Conservation (phyloP, 2,329 filamentous ascomycete genomes). For the Claviceps sp. region DNA sequence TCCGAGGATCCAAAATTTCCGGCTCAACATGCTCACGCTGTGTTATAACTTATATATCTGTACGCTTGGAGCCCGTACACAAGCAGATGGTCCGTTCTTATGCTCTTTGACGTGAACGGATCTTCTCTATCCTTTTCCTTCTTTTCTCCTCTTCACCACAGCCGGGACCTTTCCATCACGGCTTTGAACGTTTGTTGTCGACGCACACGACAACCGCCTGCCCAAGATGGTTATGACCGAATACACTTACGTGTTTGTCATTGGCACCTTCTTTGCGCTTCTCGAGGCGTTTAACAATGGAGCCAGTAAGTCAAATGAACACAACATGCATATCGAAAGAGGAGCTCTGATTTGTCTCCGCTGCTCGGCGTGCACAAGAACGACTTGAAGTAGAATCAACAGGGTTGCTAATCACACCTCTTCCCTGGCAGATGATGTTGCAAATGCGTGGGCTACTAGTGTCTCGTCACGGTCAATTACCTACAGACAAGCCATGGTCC, state of each 20-base stretch:
- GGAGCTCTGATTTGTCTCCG: too few relatives aligned
- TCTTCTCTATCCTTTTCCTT: neutral
- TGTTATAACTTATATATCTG: neutral
- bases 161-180: neutral
- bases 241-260: conserved; percentile 61
- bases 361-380: too few relatives aligned
- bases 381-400: neutral
- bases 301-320: conserved; percentile 44
- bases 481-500: conserved; percentile 53
- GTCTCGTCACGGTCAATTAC: conserved; percentile 42
- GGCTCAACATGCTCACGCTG: neutral
- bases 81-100: too few relatives aligned
- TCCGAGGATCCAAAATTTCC: neutral
- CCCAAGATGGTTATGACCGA: conserved; percentile 42
- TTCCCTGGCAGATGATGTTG: conserved; percentile 57
- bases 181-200: conserved; percentile 1
- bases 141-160: neutral
- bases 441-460: conserved; percentile 70
- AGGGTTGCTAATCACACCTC: conserved; percentile 4
- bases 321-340: too few relatives aligned
- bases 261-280: conserved; percentile 63
- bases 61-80: neutral
- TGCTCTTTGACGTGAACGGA: neutral
- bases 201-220: neutral
- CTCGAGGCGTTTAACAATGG: conserved; percentile 70